Conservation (phyloP, 305 asterid species). For the Vinca major region DNA sequence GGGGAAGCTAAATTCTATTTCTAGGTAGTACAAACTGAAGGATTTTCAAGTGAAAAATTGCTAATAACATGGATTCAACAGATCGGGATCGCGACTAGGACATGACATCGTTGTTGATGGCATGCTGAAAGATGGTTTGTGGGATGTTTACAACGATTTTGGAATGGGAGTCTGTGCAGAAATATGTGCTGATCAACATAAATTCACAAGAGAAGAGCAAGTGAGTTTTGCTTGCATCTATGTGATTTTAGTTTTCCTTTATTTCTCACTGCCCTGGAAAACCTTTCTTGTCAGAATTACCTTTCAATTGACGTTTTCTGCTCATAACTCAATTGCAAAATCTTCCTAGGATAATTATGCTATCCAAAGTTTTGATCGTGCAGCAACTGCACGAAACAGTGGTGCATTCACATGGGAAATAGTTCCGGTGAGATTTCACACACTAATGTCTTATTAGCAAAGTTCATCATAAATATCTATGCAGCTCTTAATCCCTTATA, state of each 20-base stretch:
- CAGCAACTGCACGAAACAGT: constrained; percentile 58
- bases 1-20: not conserved
- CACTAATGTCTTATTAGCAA: not conserved
- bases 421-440: constrained; percentile 49
- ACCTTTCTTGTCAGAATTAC: not conserved
- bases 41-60: not conserved
- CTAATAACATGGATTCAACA: constrained; percentile 25
- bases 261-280: not conserved
- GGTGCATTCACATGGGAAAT: constrained; percentile 93
- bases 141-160: constrained; percentile 93
- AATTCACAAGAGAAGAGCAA: constrained; percentile 73
- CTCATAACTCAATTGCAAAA: not conserved
- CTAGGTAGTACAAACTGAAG: not conserved
- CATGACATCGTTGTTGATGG: constrained; percentile 81
- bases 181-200: constrained; percentile 68
- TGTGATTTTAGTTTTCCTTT: constrained; percentile 1
- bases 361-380: constrained; percentile 83
- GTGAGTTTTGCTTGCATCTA: constrained; percentile 23
- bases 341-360: constrained; percentile 66
- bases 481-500: constrained; percentile 7
- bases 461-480: not conserved
- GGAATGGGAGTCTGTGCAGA: constrained; percentile 98
- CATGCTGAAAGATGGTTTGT: constrained; percentile 93
- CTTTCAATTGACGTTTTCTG: not conserved
- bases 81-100: constrained; percentile 85